These are phyloP conservation scores for Handroanthus guayacan DNA, from an alignment of 257 asterid genomes.

Conservation along the genomic window DNA sequence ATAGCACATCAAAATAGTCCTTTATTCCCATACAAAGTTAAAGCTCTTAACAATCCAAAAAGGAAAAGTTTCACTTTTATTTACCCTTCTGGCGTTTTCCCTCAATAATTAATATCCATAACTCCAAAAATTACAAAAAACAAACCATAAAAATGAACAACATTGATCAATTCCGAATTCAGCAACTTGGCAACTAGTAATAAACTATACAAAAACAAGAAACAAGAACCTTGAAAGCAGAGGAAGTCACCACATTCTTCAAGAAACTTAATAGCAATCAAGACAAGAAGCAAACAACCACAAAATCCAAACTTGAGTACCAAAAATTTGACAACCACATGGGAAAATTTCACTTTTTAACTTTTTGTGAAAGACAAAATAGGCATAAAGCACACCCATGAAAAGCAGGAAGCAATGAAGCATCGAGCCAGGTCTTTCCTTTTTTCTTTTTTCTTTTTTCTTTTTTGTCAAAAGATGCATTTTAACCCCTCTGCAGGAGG, in stretches of 20 bases:
- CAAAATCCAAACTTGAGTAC: not conserved
- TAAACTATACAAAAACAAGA: not conserved
- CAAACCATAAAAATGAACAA: not conserved
- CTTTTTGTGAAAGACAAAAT: too few species aligned
- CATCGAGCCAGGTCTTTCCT: too few species aligned
- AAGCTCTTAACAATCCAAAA: constrained; percentile 29
- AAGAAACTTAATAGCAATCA: constrained; percentile 9
- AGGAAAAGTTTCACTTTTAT: constrained; percentile 22
- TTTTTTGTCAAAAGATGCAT: too few species aligned
- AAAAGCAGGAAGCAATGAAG: too few species aligned
- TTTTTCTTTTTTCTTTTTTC: too few species aligned
- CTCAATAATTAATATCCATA: constrained; percentile 23
- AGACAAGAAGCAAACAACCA: not conserved
- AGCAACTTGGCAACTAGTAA: constrained; percentile 8
- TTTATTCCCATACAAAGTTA: constrained; percentile 30
- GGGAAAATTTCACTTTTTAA: too few species aligned
- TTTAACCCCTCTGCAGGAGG: too few species aligned
- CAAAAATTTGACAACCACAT: not conserved
- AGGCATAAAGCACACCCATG: too few species aligned
- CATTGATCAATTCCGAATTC: constrained; percentile 29
- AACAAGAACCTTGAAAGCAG: not conserved
- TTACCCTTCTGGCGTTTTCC: constrained; percentile 19
- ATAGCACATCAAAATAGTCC: constrained; percentile 27
- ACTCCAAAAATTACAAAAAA: constrained; percentile 12
- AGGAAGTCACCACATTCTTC: constrained; percentile 7